Evolutionary conservation across 2,329 filamentous ascomycete species (phyloP), one percentile per base, ranked within the genome.

Genomic region (Ceratocystis cacaofunesta): DNA sequence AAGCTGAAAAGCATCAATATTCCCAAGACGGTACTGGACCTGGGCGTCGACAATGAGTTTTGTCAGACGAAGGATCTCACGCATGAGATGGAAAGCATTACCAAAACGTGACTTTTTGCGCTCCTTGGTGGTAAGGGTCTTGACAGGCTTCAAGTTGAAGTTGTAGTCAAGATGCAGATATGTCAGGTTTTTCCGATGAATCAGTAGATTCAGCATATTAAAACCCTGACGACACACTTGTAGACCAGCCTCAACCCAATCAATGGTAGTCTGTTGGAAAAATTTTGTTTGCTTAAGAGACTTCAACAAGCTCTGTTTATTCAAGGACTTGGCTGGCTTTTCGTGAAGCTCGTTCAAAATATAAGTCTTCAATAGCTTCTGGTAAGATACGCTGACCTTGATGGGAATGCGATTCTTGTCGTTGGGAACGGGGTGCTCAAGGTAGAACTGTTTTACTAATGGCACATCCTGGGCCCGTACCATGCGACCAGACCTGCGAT

Each of bases 141-240:
- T 99, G 74, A 99, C 94, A 2, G 94, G 94, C 79, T 99, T 99
- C 75, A 99, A 73, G 76, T 99, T 99, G 80, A 99, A 99, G 76
- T 99, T 99, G 80, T 97, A 99, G 73, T 99, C 94, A 65, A 99
- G 85, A 80, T 99, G 95, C 65, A 99, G 82, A 73, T 99, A 99
- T 0, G 94, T 99, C 70, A 99, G 78, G 75, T 99, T 99, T 81
- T 99, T 99, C 72, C 94, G 88, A 74, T 99, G 94, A 70, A 99
- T 99, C 70, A 99, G 80, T 64, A 99, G 80, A 72, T 99, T 99
- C 67, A 99, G 80, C 92, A 99, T 99, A 77, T 99, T 99, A 81
- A 96, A 99, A 65, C 94, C 94, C 74, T 99, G 94, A 62, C 94
- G 86, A 75, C 94, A 99, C 68, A 99, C 94, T 77, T 99, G 95